Base-by-base conservation (phyloP, 148 eudicot species). In the Linanthus parryae region DNA sequence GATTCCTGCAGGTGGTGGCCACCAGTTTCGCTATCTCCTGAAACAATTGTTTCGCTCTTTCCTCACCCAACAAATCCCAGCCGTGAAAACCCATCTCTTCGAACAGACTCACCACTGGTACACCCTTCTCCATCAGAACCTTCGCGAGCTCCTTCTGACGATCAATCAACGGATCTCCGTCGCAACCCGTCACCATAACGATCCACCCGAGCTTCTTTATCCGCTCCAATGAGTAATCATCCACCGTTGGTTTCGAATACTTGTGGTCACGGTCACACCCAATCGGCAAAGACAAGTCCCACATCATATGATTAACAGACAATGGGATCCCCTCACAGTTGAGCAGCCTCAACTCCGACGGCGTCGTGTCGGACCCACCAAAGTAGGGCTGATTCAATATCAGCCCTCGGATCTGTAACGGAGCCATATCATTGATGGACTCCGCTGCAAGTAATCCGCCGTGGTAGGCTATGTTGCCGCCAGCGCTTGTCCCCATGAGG, bases 401-500 rank as follows among this genome's bases (percentile, higher is more conserved):
- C 73, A 82, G 34, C 44, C 84, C 89, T 16, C 18, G 49, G 28
- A 78, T 72, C 2, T 48, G 46, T 50, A 82, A 41, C 15, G 88
- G 88, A 23, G 46, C 23, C 1, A 73, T 67, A 22, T 60, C 70
- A 3, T 62, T 41, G 8, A 35, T 23, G 3, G 2, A 8, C 5
- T 10, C 52, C 7, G 76, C 69, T 1, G 59, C 69, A 10, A 52
- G 70, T 28, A 82, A 44, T 8, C 79, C 89, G 5, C 48, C 73
- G 7, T 75, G 67, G 35, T 75, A 82, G 23, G 54, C 79, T 0
- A 82, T 51, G 59, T 70, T 82, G 3, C 71, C 89, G 0, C 89
- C 89, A 1, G 82, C 74, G 52, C 84, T 82, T 1, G 47, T 64
- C 0, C 89, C 89, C 61, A 58, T 58, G 0, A 82, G 30, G 48